Conservation (phyloP, 2,329 filamentous ascomycete genomes). For the Arthrobotrys megalospora region DNA sequence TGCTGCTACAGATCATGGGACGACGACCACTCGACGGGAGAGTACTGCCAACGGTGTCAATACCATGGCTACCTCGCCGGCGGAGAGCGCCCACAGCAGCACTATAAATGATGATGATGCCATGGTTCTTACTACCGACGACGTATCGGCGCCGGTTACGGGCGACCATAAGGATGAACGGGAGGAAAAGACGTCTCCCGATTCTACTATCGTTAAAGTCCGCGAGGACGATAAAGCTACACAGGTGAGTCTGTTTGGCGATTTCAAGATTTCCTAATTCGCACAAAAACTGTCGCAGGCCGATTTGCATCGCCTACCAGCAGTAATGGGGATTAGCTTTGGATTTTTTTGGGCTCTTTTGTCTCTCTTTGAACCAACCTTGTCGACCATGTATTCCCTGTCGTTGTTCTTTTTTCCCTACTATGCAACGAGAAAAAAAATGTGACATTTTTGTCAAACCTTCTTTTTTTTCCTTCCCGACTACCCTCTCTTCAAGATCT, state of each 20-base stretch:
- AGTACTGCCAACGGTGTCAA: slow-evolving; percentile 17
- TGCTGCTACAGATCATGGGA: slow-evolving; percentile 32
- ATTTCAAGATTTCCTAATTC: slow-evolving; percentile 56
- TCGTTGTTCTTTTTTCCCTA: not conserved
- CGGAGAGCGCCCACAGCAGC: slow-evolving; percentile 39
- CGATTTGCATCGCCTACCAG: slow-evolving; percentile 43
- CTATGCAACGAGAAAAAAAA: slow-evolving; percentile 45
- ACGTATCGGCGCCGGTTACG: slow-evolving; percentile 19
- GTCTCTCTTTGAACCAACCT: slow-evolving; percentile 43
- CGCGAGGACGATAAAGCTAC: slow-evolving; percentile 8
- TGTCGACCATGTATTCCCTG: slow-evolving; percentile 56
- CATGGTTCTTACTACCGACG: slow-evolving; percentile 14
- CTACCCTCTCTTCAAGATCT: slow-evolving; percentile 9
- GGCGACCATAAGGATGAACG: not conserved
- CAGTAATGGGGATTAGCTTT: slow-evolving; percentile 47
- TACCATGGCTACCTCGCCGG: slow-evolving; percentile 27
- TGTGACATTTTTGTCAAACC: slow-evolving; percentile 59
- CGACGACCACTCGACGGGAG: not conserved
- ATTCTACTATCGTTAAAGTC: not conserved
- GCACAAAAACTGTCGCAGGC: slow-evolving; percentile 33
- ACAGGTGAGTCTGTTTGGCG: slow-evolving; percentile 56
- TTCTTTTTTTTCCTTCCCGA: slow-evolving; percentile 51
- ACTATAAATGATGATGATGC: slow-evolving; percentile 29
- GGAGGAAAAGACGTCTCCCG: slow-evolving; percentile 2
- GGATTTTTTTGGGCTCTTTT: slow-evolving; percentile 19